Percentiles rank a stretch among this genome's conserved stretches.
These are phyloP conservation scores for Boletus rex-veris DNA, from an alignment of 768 basidiomycete species.

Conservation along the genomic window DNA sequence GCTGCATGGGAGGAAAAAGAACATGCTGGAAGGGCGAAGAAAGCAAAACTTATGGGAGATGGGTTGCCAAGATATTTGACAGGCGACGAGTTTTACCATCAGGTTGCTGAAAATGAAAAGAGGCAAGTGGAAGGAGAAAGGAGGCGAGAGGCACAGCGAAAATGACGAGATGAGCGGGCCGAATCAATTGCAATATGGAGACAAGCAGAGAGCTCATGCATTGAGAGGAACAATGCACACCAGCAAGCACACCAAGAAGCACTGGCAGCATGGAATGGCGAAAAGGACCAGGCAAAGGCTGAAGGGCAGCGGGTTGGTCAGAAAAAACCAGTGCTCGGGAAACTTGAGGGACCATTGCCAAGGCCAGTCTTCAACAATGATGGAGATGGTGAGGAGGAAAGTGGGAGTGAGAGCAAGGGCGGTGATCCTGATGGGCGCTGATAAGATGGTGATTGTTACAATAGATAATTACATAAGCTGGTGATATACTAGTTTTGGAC, in stretches of 20 bases:
- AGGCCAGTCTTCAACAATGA: too few species aligned
- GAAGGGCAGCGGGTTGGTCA: too few species aligned
- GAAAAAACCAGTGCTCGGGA: too few species aligned
- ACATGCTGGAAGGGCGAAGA: slow-evolving; percentile 7
- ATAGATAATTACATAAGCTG: too few species aligned
- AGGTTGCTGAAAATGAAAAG: slow-evolving; percentile 3
- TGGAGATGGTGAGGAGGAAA: too few species aligned
- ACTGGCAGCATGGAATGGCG: not conserved
- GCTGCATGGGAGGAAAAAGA: slow-evolving; percentile 16
- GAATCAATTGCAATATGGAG: not conserved
- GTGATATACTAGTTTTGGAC: too few species aligned
- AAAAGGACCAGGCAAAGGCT: not conserved
- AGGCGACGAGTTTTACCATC: slow-evolving; percentile 19
- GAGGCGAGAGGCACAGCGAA: not conserved
- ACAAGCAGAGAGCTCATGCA: not conserved
- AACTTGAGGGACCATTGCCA: too few species aligned
- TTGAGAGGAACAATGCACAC: not conserved
- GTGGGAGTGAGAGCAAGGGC: too few species aligned
- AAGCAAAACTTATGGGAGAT: slow-evolving; percentile 11
- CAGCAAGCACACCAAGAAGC: not conserved
- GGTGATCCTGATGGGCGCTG: too few species aligned
- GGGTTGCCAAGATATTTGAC: slow-evolving; percentile 21
- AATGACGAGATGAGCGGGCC: not conserved
- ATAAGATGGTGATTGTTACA: too few species aligned
- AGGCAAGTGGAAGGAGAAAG: slow-evolving; percentile 1